Evolutionary conservation across 2,329 filamentous ascomycete species (phyloP).

Genomic region (Leptographium wingfieldii): DNA sequence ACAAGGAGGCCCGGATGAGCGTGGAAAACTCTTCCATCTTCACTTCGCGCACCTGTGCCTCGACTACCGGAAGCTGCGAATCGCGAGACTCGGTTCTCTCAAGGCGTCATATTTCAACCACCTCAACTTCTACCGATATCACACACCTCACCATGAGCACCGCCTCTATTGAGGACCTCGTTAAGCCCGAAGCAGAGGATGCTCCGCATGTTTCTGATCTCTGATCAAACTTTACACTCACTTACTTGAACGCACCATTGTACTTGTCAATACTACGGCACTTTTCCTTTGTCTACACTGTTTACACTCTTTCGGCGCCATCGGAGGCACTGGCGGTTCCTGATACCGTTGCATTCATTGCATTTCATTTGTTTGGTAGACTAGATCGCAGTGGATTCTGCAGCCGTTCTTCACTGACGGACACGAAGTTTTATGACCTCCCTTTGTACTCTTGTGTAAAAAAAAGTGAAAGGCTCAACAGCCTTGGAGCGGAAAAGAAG

Average conservation of each 20-base stretch:
- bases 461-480: background rate
- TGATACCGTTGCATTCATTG: background rate
- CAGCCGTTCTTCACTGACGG: background rate
- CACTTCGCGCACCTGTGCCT: constrained; percentile 38
- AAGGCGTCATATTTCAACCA: constrained; percentile 39
- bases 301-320: background rate
- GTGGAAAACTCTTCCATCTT: constrained; percentile 21
- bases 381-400: constrained; percentile 2
- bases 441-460: constrained; percentile 3
- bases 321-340: background rate
- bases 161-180: constrained; percentile 25
- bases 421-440: constrained; percentile 8
- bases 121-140: constrained; percentile 39
- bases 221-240: background rate
- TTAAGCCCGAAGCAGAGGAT: constrained; percentile 7
- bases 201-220: background rate
- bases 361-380: constrained; percentile 1
- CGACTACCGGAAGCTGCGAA: constrained; percentile 37
- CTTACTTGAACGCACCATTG: background rate
- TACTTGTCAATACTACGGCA: background rate
- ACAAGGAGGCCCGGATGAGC: constrained; percentile 21
- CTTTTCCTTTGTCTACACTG: background rate
- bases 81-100: constrained; percentile 35
- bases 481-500: background rate
- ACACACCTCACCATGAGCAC: constrained; percentile 43